Evolutionary conservation across 1,139 yeast species (phyloP), one percentile per base, ranked within the genome.

Genomic region (Debaryomyces nepalensis): DNA sequence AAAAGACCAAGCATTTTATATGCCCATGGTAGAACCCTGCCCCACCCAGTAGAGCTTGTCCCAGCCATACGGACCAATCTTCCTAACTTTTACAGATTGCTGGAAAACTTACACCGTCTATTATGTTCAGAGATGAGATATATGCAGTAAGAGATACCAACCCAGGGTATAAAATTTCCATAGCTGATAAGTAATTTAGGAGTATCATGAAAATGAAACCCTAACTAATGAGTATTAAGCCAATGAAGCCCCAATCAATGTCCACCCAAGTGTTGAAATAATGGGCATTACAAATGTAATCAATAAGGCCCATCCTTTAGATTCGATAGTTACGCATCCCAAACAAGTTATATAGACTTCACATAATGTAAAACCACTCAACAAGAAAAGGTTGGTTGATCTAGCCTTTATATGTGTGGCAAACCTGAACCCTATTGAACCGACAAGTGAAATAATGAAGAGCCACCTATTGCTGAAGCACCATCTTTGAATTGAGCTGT

Each of bases 331-430:
- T 9, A 89, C 70, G 36, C 91, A 80, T 2, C 80, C 75, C 22
- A 85, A 67, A 2, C 96, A 95, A 24, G 89, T 67, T 4, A 81
- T 74, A 58, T 86, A 87, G 20, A 91, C 79, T 64, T 89, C 97
- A 50, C 80, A 77, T 1, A 85, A 37, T 0, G 97, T 89, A 63
- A 89, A 89, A 0, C 80, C 77, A 1, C 75, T 72, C 42, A 89
- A 68, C 30, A 85, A 66, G 3, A 79, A 49, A 49, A 87, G 65
- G 46, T 77, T 77, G 52, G 64, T 66, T 9, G 82, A 71, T 56
- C 84, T 70, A 39, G 85, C 78, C 68, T 80, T 77, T 64, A 81
- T 50, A 59, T 70, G 70, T 41, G 87, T 75, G 44, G 75, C 82
- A 59, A 83, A 71, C 75, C 86, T 62, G 53, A 78, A 74, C 37